phyloP scores from a whole-genome alignment of 495 filamentous ascomycete genomes.

The Aspergillus panamensis region DNA sequence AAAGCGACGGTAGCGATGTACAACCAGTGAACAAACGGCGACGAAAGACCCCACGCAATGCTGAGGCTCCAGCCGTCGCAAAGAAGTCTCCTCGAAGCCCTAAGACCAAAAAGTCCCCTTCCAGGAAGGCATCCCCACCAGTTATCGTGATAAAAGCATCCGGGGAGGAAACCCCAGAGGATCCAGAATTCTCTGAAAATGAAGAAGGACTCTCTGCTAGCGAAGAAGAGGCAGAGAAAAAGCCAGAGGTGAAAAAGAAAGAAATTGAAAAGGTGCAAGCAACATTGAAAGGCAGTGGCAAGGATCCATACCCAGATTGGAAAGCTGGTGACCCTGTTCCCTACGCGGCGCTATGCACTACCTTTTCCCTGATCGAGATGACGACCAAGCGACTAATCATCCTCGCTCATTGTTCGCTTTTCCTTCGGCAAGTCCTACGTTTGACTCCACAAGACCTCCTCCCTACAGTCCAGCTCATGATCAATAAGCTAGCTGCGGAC shows the following conservation, averaged over 20 bases:
- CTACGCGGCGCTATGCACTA: constrained; percentile 91
- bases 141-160: constrained; percentile 33
- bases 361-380: constrained; percentile 89
- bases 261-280: constrained; percentile 81
- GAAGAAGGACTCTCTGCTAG: constrained; percentile 49
- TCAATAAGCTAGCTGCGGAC: constrained; percentile 95
- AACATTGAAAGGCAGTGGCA: constrained; percentile 58
- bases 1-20: constrained; percentile 50
- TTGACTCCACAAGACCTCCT: constrained; percentile 86
- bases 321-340: constrained; percentile 81
- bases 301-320: constrained; percentile 94
- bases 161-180: constrained; percentile 34
- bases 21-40: constrained; percentile 48
- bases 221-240: constrained; percentile 66
- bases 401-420: constrained; percentile 79
- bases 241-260: constrained; percentile 71
- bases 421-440: constrained; percentile 87
- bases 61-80: constrained; percentile 15
- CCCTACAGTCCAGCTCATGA: constrained; percentile 87
- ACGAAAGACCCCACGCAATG: constrained; percentile 26
- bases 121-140: constrained; percentile 24
- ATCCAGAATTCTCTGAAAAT: constrained; percentile 41
- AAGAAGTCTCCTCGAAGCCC: constrained; percentile 28
- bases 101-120: constrained; percentile 18
- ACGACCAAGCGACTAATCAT: constrained; percentile 89